Conservation (phyloP, 768 basidiomycete species). For the Phlegmacium glaucopus region DNA sequence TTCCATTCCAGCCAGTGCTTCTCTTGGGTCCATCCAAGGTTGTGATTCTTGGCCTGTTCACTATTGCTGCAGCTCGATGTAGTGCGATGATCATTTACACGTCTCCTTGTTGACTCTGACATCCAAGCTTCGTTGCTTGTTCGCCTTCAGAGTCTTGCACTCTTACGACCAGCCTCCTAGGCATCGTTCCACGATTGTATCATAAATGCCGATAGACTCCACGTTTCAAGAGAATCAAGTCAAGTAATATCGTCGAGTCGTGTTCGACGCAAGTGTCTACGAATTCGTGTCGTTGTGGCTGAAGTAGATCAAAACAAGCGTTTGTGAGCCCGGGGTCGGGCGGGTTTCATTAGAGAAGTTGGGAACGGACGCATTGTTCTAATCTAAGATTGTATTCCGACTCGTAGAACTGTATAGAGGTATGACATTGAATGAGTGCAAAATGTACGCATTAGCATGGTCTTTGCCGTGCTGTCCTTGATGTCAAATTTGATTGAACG, state of each 20-base stretch:
- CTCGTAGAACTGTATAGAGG: constrained; percentile 81
- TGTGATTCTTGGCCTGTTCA: too few species aligned
- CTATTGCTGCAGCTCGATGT: too few species aligned
- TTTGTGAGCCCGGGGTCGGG: too few species aligned
- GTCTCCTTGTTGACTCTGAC: background rate
- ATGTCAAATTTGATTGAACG: too few species aligned
- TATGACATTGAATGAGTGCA: constrained; percentile 64
- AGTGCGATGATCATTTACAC: too few species aligned
- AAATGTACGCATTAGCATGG: constrained; percentile 78
- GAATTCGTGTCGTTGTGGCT: constrained; percentile 63
- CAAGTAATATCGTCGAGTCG: constrained; percentile 68
- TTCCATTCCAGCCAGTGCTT: too few species aligned
- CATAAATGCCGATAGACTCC: constrained; percentile 83
- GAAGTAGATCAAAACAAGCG: too few species aligned
- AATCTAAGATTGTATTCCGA: constrained; percentile 75
- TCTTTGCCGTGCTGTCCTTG: background rate
- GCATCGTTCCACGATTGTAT: constrained; percentile 73
- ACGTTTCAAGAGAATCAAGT: constrained; percentile 78
- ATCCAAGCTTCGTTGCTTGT: constrained; percentile 6
- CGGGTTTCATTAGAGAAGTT: background rate
- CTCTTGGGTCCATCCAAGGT: too few species aligned
- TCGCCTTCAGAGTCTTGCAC: constrained; percentile 5
- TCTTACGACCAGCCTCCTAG: constrained; percentile 39
- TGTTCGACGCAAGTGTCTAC: constrained; percentile 89
- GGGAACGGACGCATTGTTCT: constrained; percentile 72